Conservation (phyloP, 2,329 filamentous ascomycete species). For the Alternaria infectoria region DNA sequence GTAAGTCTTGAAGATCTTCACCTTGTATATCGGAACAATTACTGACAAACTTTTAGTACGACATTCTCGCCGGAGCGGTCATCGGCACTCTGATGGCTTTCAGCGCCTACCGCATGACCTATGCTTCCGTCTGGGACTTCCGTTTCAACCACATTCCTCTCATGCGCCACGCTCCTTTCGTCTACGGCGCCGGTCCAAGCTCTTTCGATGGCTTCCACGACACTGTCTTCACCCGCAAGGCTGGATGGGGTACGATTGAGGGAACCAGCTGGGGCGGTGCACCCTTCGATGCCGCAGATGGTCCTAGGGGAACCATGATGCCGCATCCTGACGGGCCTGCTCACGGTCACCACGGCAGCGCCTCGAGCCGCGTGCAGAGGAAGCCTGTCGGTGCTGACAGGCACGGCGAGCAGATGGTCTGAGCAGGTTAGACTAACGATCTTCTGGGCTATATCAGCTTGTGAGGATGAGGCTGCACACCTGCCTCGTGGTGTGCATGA, state of each 20-base stretch:
- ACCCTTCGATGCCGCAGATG: slow-evolving; percentile 51
- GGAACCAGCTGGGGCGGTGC: slow-evolving; percentile 50
- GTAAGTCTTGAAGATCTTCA: not conserved
- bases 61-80: slow-evolving; percentile 69
- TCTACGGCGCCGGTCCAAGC: slow-evolving; percentile 53
- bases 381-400: slow-evolving; percentile 36
- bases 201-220: slow-evolving; percentile 57
- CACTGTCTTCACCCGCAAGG: slow-evolving; percentile 65
- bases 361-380: slow-evolving; percentile 32
- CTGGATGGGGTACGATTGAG: slow-evolving; percentile 62
- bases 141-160: slow-evolving; percentile 71
- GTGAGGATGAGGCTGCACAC: not conserved
- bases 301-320: slow-evolving; percentile 43
- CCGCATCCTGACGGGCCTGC: slow-evolving; percentile 36
- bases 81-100: slow-evolving; percentile 72
- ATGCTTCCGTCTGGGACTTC: slow-evolving; percentile 72
- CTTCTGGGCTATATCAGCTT: not conserved
- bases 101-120: slow-evolving; percentile 70
- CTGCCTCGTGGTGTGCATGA: not conserved
- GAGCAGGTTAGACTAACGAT: not conserved
- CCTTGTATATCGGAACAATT: not conserved
- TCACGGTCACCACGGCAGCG: slow-evolving; percentile 26
- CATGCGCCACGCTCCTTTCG: slow-evolving; percentile 63
- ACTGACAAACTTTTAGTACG: slow-evolving; percentile 62
- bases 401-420: slow-evolving; percentile 14